phyloP scores from a whole-genome alignment of 2,329 filamentous ascomycete genomes.

The Dendryphion nanum region DNA sequence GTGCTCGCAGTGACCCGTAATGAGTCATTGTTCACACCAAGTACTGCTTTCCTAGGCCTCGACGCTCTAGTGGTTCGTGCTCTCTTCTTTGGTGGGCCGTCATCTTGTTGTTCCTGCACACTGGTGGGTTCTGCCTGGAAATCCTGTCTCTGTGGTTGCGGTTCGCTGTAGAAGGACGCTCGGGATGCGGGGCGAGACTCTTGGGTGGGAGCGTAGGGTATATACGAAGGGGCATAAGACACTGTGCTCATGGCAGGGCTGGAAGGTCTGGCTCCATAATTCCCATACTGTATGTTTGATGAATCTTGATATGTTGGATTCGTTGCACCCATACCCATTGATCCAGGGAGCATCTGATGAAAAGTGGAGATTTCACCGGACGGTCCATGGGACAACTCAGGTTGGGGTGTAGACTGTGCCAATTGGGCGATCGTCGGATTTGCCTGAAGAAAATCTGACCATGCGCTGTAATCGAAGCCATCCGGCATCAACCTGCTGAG shows the following conservation, averaged over 20 bases:
- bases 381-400: no score
- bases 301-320: background rate
- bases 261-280: slow-evolving; percentile 37
- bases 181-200: slow-evolving; percentile 41
- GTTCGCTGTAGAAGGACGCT: slow-evolving; percentile 36
- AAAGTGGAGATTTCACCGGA: background rate
- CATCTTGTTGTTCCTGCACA: slow-evolving; percentile 38
- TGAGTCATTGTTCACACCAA: slow-evolving; percentile 74
- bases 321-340: no score
- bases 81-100: slow-evolving; percentile 68
- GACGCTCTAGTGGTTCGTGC: slow-evolving; percentile 74
- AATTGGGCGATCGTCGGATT: slow-evolving; percentile 53
- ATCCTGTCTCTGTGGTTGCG: slow-evolving; percentile 16
- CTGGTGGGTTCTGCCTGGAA: slow-evolving; percentile 14
- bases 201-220: slow-evolving; percentile 26
- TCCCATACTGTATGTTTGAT: slow-evolving; percentile 29
- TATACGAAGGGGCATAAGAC: slow-evolving; percentile 38
- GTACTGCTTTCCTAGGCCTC: slow-evolving; percentile 68
- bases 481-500: slow-evolving; percentile 57
- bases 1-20: slow-evolving; percentile 88
- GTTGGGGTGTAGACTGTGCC: slow-evolving; percentile 21
- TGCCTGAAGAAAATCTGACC: slow-evolving; percentile 73
- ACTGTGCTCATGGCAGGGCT: slow-evolving; percentile 46
- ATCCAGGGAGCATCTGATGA: background rate
- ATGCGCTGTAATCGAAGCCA: slow-evolving; percentile 70